phyloP scores from a whole-genome alignment of 2,329 filamentous ascomycete species.

The Fulvia fulva region DNA sequence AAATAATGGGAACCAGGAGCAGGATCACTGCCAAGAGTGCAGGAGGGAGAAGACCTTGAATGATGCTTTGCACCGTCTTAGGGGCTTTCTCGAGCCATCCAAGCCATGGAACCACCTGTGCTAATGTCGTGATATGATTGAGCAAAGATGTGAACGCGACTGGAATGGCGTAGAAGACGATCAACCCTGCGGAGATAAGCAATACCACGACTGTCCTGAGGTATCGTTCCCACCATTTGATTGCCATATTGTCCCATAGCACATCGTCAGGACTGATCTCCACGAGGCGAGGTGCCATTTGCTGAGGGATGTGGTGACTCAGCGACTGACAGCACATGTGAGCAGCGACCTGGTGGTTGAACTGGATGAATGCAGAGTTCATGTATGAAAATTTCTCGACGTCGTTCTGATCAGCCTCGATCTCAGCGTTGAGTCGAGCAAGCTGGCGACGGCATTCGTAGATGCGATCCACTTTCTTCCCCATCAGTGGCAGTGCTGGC shows the following conservation, averaged over 20 bases:
- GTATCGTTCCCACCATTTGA: slow-evolving; percentile 91
- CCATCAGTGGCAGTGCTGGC: slow-evolving; percentile 71
- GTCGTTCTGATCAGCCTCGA: slow-evolving; percentile 82
- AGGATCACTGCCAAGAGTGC: slow-evolving; percentile 72
- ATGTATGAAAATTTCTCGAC: slow-evolving; percentile 84
- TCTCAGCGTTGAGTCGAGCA: slow-evolving; percentile 83
- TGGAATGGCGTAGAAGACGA: slow-evolving; percentile 85
- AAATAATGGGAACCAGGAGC: slow-evolving; percentile 73
- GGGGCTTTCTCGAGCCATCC: slow-evolving; percentile 63
- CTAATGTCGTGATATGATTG: slow-evolving; percentile 70
- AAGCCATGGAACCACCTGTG: slow-evolving; percentile 64
- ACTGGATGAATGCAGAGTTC: slow-evolving; percentile 97
- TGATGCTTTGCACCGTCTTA: slow-evolving; percentile 37
- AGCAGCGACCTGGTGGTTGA: slow-evolving; percentile 94
- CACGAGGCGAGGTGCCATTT: slow-evolving; percentile 89
- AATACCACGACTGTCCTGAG: slow-evolving; percentile 61
- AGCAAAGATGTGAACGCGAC: slow-evolving; percentile 83
- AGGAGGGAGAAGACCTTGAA: slow-evolving; percentile 85
- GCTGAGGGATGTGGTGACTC: slow-evolving; percentile 83
- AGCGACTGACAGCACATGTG: slow-evolving; percentile 97
- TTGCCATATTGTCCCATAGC: slow-evolving; percentile 95
- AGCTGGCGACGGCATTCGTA: slow-evolving; percentile 85
- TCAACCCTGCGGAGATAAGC: slow-evolving; percentile 53
- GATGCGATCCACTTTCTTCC: slow-evolving; percentile 91
- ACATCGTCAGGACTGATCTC: slow-evolving; percentile 92